These are phyloP conservation scores for Nitzschia inconspicua DNA, from an alignment of 108 stramenopile species.

Conservation along the genomic window DNA sequence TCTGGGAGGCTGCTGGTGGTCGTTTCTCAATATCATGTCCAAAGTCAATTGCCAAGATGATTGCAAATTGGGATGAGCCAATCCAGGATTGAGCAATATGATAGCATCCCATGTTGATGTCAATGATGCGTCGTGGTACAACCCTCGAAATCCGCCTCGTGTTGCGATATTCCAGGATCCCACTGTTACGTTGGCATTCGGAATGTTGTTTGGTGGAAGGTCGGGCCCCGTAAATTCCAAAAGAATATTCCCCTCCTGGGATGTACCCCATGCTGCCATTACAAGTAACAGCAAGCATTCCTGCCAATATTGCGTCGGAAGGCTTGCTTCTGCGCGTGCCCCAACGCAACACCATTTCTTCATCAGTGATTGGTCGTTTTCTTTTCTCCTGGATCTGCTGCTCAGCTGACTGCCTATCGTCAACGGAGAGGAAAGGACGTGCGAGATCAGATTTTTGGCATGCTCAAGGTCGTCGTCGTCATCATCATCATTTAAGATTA, in stretches of 20 bases:
- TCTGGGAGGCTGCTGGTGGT: constrained; percentile 9
- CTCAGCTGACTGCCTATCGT: constrained; percentile 42
- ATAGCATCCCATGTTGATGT: constrained; percentile 47
- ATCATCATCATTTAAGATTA: constrained; percentile 2
- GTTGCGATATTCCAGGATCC: constrained; percentile 6
- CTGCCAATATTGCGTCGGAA: constrained; percentile 82
- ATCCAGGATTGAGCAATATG: constrained; percentile 84
- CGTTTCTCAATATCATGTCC: constrained; percentile 30
- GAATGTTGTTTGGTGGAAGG: constrained; percentile 28
- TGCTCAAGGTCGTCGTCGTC: constrained; percentile 7
- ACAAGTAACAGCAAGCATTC: constrained; percentile 40
- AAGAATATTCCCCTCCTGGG: constrained; percentile 5
- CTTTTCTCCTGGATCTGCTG: not conserved
- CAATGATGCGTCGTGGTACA: constrained; percentile 29
- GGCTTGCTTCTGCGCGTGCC: constrained; percentile 80
- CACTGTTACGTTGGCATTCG: not conserved
- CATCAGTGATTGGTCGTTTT: not conserved
- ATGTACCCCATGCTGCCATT: not conserved
- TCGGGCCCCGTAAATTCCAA: constrained; percentile 87
- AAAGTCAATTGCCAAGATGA: constrained; percentile 68
- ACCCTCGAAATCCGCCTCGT: constrained; percentile 27
- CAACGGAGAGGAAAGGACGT: constrained; percentile 73
- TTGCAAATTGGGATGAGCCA: constrained; percentile 76
- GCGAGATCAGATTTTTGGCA: constrained; percentile 52
- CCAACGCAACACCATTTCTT: constrained; percentile 69